Evolutionary conservation across 1,284 basidiomycete species (phyloP), one percentile per base, ranked within the genome.

Genomic region (Singerocomus inundabilis): DNA sequence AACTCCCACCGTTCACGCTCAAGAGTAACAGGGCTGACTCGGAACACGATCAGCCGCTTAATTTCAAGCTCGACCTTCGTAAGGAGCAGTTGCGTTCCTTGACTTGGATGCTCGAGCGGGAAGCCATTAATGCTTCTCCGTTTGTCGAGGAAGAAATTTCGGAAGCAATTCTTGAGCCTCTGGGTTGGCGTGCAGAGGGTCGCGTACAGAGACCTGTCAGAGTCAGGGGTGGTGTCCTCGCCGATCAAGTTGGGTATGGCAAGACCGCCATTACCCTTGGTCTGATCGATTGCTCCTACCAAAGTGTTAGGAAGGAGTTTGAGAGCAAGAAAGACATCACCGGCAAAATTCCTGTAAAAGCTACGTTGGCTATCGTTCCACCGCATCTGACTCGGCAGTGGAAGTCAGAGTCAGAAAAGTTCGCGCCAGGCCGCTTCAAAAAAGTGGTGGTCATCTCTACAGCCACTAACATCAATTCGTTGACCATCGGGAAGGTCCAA

Each of bases 211-310:
- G 93, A 21, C 79, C 84, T 0, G 80, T 92, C 46, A 77, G 74
- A 53, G 73, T 97, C 24, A 80, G 90, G 42, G 95, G 94, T 13
- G 95, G 95, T 26, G 94, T 98, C 46, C 81, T 98, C 40, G 95
- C 95, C 8, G 94, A 98, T 62, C 88, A 96, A 67, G 94, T 98
- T 57, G 94, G 95, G 44, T 98, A 98, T 64, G 94, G 94, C 30
- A 98, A 98, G 73, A 98, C 94, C 0, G 93, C 93, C 25, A 97
- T 98, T 58, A 93, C 93, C 1, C 79, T 98, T 18, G 94, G 88
- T 10, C 77, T 98, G 48, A 88, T 96, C 55, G 85, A 89, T 61
- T 85, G 82, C 61, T 77, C 80, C 49, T 72, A 70, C 46, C 78
- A 81, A 57, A 69, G 76, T 33, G 79, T 88, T 29, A 74, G 76